Percentiles rank a stretch among this genome's conserved stretches.
phyloP scores from a whole-genome alignment of 805 yeast genomes.

The Candida coleopterorum region DNA sequence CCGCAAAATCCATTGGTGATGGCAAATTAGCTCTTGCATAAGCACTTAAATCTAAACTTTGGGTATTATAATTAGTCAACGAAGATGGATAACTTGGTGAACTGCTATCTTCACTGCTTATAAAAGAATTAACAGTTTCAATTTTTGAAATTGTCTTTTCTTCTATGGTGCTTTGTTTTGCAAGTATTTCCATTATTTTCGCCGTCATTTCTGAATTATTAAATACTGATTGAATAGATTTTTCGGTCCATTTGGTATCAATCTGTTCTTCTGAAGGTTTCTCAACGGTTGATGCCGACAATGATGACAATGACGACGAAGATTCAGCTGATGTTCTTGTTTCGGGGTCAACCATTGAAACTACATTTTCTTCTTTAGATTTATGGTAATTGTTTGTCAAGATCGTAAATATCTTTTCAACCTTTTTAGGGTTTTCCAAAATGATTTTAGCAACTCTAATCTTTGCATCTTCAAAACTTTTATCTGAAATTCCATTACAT shows the following conservation, averaged over 20 bases:
- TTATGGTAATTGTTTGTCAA: background rate
- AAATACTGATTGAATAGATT: background rate
- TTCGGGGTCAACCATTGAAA: background rate
- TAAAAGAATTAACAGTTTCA: too few species aligned
- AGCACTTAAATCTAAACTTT: background rate
- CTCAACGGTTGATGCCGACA: background rate
- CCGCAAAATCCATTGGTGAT: background rate
- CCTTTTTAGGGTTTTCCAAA: slow-evolving; percentile 11
- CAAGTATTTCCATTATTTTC: too few species aligned
- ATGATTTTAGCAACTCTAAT: slow-evolving; percentile 20
- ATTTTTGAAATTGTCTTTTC: too few species aligned
- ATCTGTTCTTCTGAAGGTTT: background rate
- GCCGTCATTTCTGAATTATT: too few species aligned
- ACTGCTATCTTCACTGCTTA: background rate
- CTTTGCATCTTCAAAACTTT: slow-evolving; percentile 24
- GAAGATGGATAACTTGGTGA: background rate
- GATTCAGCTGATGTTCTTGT: too few species aligned
- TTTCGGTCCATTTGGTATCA: background rate
- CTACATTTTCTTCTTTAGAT: background rate
- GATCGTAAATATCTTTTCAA: slow-evolving; percentile 2
- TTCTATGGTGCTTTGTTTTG: too few species aligned
- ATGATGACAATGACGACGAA: too few species aligned
- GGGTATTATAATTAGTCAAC: background rate
- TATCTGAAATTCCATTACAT: slow-evolving; percentile 28
- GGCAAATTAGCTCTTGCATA: background rate